phyloP scores from a whole-genome alignment of 371 early-diverging fungal species.

The Mortierella sp. region DNA sequence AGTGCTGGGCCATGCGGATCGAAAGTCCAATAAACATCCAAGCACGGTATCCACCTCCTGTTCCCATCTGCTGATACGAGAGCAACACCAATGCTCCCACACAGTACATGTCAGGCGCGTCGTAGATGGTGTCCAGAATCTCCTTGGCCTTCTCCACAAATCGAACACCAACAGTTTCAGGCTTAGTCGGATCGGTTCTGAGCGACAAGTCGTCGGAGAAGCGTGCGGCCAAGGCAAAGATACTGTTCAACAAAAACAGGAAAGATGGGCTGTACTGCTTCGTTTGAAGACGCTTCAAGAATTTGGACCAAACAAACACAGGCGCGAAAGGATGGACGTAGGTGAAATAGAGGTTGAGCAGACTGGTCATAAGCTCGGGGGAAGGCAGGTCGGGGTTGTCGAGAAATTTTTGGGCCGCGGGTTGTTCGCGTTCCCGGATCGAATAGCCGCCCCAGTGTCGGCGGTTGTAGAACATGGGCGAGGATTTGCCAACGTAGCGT shows the following conservation, averaged over 20 bases:
- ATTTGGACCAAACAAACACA: slow-evolving; percentile 64
- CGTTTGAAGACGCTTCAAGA: slow-evolving; percentile 61
- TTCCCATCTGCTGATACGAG: slow-evolving; percentile 44
- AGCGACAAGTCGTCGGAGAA: slow-evolving; percentile 52
- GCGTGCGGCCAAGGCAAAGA: slow-evolving; percentile 66
- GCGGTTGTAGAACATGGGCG: slow-evolving; percentile 43
- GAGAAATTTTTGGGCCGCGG: slow-evolving; percentile 34
- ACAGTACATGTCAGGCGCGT: slow-evolving; percentile 43
- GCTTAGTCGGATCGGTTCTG: slow-evolving; percentile 41
- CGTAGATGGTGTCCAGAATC: slow-evolving; percentile 47
- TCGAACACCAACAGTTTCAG: slow-evolving; percentile 38
- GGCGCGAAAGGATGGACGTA: slow-evolving; percentile 69
- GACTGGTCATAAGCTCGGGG: slow-evolving; percentile 33
- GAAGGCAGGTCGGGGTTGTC: slow-evolving; percentile 39
- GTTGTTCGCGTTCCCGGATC: slow-evolving; percentile 36
- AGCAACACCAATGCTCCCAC: slow-evolving; percentile 44
- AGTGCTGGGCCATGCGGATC: slow-evolving; percentile 74
- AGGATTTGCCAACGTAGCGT: slow-evolving; percentile 38
- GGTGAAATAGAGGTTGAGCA: slow-evolving; percentile 60
- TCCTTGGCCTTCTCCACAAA: slow-evolving; percentile 44
- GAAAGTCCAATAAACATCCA: slow-evolving; percentile 69
- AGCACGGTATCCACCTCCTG: slow-evolving; percentile 54
- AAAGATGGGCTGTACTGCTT: slow-evolving; percentile 57
- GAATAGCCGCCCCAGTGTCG: slow-evolving; percentile 34
- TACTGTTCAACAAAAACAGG: slow-evolving; percentile 58